These are phyloP conservation scores for Pyrenochaeta sp. DNA, from an alignment of 2,329 filamentous ascomycete species.

Conservation along the genomic window DNA sequence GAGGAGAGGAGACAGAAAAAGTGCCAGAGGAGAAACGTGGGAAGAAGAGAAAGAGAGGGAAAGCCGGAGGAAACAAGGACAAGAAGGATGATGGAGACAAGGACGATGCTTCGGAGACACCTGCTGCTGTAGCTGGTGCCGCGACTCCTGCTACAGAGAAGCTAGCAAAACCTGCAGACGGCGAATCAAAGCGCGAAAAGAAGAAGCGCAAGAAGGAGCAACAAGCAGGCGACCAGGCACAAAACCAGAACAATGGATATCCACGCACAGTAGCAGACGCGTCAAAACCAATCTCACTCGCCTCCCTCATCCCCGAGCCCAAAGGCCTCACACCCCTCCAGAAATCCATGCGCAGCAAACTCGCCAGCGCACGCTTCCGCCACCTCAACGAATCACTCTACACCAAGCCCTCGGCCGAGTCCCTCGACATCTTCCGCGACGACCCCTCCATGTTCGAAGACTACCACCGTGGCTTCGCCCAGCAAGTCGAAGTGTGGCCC, in stretches of 20 bases:
- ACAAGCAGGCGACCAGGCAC: conserved; percentile 27
- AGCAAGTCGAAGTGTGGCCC: conserved; percentile 95
- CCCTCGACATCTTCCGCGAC: conserved; percentile 81
- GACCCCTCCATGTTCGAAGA: conserved; percentile 94
- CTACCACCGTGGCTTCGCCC: conserved; percentile 95
- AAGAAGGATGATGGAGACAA: conserved; percentile 33
- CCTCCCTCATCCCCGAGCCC: conserved; percentile 45
- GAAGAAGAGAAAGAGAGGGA: conserved; percentile 42
- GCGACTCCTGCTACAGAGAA: conserved; percentile 12
- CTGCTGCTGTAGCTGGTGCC: conserved; percentile 27
- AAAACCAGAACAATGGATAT: conserved; percentile 1
- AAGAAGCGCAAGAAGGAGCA: conserved; percentile 46
- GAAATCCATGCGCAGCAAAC: conserved; percentile 91
- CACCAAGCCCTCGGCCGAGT: conserved; percentile 83
- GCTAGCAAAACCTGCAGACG: conserved; percentile 15
- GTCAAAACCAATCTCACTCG: conserved; percentile 45
- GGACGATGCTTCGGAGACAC: conserved; percentile 21
- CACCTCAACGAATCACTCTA: conserved; percentile 97
- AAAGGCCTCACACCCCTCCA: conserved; percentile 88
- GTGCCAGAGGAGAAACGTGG: conserved; percentile 47
- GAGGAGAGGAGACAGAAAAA: conserved; percentile 32
- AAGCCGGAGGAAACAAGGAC: conserved; percentile 31
- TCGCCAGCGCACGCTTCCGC: conserved; percentile 93
- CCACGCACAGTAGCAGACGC: conserved; percentile 10
- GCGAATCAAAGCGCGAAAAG: conserved; percentile 40